Base-by-base conservation (phyloP, 75 land plant species). In the Cunninghamia lanceolata region DNA sequence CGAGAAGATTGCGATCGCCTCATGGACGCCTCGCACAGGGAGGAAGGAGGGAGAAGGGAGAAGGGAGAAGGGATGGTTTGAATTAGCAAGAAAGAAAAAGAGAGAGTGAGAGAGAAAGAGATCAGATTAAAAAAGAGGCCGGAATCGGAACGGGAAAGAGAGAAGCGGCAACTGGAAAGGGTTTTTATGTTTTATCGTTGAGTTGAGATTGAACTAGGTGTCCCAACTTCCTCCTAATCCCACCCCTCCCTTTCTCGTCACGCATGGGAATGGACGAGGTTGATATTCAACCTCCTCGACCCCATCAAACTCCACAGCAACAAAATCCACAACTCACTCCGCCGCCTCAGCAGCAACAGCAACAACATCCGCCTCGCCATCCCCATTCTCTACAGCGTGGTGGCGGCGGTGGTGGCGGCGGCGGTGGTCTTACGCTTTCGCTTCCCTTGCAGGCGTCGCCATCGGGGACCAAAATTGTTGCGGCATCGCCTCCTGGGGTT, bases 401-500 rank as follows among this genome's bases (percentile, higher is more conserved):
- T 28, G 66, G 40, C 21, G 40, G 42, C 0, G 75, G 75, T 2
- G 75, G 16, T 2, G 70, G 70, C 7, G 70, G 70, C 1, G 70
- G n/a, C 1, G 70, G 70, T 8, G 75, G 84, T 3, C 68, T 47
- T 4, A 88, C 83, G 87, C 85, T 86, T 68, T 89, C 78, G 53
- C 83, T 82, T 35, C 87, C 91, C 15, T 56, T 86, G 53, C 73
- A 40, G 56, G n/a, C 86, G 10, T 84, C 86, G 87, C 84, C 35
- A 39, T 89, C n/a, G 86, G 92, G 87, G 39, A 83, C 90, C 47
- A 84, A 85, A 19, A 88, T 86, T 36, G 85, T 88, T 0, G 59
- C 88, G 82, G 87, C 89, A 3, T 73, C 56, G 8, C 50, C 85
- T 84, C 35, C 30, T 75, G 73, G 75, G 86, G 8, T 84, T 87